A percentile compares a stretch with the other conserved stretches of the same genome.
These are phyloP conservation scores for Argentina anserina DNA, from an alignment of 306 rosid species.

Conservation along the genomic window DNA sequence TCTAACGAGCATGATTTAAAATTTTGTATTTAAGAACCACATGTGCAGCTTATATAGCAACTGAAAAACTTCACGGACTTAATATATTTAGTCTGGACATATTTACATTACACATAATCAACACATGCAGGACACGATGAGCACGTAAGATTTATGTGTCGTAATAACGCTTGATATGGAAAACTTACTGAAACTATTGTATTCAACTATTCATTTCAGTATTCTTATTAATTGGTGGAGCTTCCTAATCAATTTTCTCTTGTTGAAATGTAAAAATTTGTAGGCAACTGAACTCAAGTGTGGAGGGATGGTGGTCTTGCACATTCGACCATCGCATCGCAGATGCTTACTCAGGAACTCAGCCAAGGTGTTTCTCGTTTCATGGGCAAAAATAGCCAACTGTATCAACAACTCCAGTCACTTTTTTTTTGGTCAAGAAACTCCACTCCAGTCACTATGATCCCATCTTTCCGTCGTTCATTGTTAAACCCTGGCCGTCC, in stretches of 20 bases:
- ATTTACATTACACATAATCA: too few relatives aligned
- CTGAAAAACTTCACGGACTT: too few relatives aligned
- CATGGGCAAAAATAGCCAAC: constrained; percentile 69
- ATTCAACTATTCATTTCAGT: too few relatives aligned
- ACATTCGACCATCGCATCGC: constrained; percentile 82
- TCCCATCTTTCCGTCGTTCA: constrained; percentile 16
- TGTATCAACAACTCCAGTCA: constrained; percentile 22
- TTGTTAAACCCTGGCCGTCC: constrained; percentile 32
- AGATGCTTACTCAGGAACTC: constrained; percentile 67
- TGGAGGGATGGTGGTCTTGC: constrained; percentile 74
- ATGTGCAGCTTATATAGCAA: too few relatives aligned
- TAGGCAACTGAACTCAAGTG: constrained; percentile 64
- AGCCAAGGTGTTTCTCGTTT: constrained; percentile 61
- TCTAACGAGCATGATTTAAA: too few relatives aligned
- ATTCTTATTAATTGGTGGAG: too few relatives aligned
- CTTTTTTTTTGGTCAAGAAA: too few relatives aligned
- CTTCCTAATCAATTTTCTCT: not conserved
- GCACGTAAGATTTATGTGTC: too few relatives aligned
- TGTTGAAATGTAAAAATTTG: not conserved
- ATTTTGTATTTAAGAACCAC: not conserved
- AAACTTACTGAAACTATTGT: too few relatives aligned
- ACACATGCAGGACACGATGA: not conserved
- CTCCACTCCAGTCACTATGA: too few relatives aligned
- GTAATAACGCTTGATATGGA: too few relatives aligned
- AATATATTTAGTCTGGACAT: too few relatives aligned